Evolutionary conservation across 371 early-diverging fungal genomes (phyloP).

Genomic region (Rhizopus arrhizus): DNA sequence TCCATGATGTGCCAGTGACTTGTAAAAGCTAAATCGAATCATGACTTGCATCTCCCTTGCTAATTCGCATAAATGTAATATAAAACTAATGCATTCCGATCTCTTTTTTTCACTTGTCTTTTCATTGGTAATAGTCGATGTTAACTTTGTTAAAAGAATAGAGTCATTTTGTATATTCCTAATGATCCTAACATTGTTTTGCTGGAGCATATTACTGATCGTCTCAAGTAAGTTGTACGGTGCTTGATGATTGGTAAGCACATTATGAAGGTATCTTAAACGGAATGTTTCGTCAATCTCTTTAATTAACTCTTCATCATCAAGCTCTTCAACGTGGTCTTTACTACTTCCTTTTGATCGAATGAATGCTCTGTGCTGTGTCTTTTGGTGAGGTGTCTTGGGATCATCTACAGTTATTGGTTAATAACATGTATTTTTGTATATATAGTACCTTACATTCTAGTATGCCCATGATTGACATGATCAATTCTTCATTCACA

Average conservation of each 20-base stretch:
- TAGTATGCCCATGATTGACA: slow-evolving; percentile 73
- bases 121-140: slow-evolving; percentile 20
- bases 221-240: neutral
- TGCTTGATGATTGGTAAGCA: slow-evolving; percentile 63
- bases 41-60: slow-evolving; percentile 68
- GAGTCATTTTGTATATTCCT: slow-evolving; percentile 68
- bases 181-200: slow-evolving; percentile 82
- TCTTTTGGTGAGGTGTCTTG: slow-evolving; percentile 65
- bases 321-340: slow-evolving; percentile 38
- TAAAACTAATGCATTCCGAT: slow-evolving; percentile 47
- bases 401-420: slow-evolving; percentile 63
- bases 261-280: slow-evolving; percentile 81
- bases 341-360: slow-evolving; percentile 53
- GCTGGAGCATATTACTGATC: slow-evolving; percentile 72
- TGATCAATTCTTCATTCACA: slow-evolving; percentile 71
- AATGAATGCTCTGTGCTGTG: slow-evolving; percentile 73
- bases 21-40: slow-evolving; percentile 48
- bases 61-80: slow-evolving; percentile 74
- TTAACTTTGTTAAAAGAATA: slow-evolving; percentile 65
- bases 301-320: slow-evolving; percentile 59
- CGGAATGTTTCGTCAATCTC: slow-evolving; percentile 86
- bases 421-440: neutral
- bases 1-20: slow-evolving; percentile 72
- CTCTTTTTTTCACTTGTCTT: neutral
- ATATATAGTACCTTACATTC: slow-evolving; percentile 66